phyloP scores from a whole-genome alignment of 2,329 filamentous ascomycete species.

The Verticillium dahliae region DNA sequence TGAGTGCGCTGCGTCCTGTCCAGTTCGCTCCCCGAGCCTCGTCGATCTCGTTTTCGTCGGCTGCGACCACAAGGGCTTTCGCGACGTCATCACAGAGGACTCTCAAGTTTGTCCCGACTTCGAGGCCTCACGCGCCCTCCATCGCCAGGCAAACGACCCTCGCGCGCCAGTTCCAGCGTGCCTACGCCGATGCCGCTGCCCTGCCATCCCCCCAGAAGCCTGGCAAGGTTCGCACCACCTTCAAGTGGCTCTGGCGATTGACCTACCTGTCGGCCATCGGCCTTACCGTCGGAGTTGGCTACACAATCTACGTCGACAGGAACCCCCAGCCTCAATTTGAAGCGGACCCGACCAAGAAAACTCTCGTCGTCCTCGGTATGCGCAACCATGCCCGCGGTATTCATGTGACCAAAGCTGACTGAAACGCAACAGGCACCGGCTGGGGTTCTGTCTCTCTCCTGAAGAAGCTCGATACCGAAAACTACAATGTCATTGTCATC shows the following conservation, averaged over 20 bases:
- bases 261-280: conserved; percentile 70
- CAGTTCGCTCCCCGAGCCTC: conserved; percentile 16
- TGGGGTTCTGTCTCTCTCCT: conserved; percentile 94
- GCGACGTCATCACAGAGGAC: conserved; percentile 21
- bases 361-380: conserved; percentile 86
- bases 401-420: background rate
- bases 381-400: background rate
- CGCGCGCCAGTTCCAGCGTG: conserved; percentile 34
- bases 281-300: conserved; percentile 64
- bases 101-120: conserved; percentile 1
- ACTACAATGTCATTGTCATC: conserved; percentile 98
- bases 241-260: conserved; percentile 79
- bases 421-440: conserved; percentile 65
- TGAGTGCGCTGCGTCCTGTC: conserved; percentile 24
- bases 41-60: conserved; percentile 15
- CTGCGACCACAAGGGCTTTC: conserved; percentile 22
- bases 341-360: conserved; percentile 90
- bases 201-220: conserved; percentile 36
- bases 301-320: conserved; percentile 75
- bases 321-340: conserved; percentile 73
- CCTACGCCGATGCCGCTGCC: conserved; percentile 43
- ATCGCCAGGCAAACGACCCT: conserved; percentile 13
- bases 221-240: conserved; percentile 57
- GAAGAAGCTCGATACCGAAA: conserved; percentile 97
- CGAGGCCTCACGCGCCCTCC: conserved; percentile 6